Percentiles rank a stretch among this genome's conserved stretches.
phyloP scores from a whole-genome alignment of 345 rosid genomes.

The Theobroma cacao region DNA sequence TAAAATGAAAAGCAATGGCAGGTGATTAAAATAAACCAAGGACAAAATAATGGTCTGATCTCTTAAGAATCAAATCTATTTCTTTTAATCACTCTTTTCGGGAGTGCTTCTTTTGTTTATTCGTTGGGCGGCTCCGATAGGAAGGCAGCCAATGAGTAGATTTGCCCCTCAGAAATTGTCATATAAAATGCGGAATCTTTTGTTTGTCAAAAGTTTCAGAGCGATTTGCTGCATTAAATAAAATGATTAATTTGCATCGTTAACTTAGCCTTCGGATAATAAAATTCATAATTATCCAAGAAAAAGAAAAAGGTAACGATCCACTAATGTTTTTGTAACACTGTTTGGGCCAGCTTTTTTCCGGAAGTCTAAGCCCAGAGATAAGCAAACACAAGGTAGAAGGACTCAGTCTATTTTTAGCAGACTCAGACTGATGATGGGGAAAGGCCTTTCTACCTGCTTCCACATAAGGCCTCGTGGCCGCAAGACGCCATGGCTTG shows the following conservation, averaged over 20 bases:
- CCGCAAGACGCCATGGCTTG: too few species aligned
- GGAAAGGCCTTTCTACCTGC: too few species aligned
- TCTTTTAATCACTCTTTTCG: slow-evolving; percentile 7
- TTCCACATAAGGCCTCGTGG: too few species aligned
- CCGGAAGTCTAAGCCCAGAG: too few species aligned
- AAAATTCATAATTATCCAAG: background rate
- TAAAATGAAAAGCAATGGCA: background rate
- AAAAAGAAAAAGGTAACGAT: background rate
- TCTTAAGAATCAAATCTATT: background rate
- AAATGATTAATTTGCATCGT: background rate
- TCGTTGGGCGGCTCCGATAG: slow-evolving; percentile 5
- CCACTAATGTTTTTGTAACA: background rate
- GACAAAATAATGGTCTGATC: background rate
- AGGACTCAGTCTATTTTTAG: too few species aligned
- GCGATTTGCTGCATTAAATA: background rate
- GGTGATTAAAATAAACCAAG: background rate
- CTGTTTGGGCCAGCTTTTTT: background rate
- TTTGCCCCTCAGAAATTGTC: background rate
- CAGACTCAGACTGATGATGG: too few species aligned
- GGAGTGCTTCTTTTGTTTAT: slow-evolving; percentile 6
- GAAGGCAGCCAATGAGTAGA: background rate
- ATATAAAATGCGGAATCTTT: background rate
- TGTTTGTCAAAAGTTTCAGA: background rate
- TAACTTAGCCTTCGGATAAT: background rate
- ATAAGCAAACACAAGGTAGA: background rate